These are phyloP conservation scores for Cordyceps javanica DNA, from an alignment of 2,329 filamentous ascomycete species.

Conservation along the genomic window DNA sequence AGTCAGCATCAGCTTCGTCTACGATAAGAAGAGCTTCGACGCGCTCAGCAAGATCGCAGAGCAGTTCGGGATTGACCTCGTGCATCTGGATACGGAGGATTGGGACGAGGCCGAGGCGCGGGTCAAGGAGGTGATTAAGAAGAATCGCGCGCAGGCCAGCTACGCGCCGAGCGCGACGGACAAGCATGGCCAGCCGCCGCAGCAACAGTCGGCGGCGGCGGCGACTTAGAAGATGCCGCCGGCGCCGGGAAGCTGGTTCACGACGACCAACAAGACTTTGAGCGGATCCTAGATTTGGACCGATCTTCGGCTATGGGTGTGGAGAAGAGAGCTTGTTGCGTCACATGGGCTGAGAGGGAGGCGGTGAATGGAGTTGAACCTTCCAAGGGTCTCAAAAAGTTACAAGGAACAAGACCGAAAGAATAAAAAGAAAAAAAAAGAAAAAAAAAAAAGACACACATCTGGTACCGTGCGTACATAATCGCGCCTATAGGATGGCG, in stretches of 20 bases:
- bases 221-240: slow-evolving; percentile 23
- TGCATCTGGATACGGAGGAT: slow-evolving; percentile 75
- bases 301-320: no score
- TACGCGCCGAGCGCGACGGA: slow-evolving; percentile 44
- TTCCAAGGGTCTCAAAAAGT: no score
- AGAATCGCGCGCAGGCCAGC: slow-evolving; percentile 51
- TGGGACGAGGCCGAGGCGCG: slow-evolving; percentile 85
- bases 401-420: no score
- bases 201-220: slow-evolving; percentile 12
- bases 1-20: slow-evolving; percentile 91
- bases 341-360: background rate
- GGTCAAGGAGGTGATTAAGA: slow-evolving; percentile 77
- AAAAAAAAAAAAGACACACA: background rate
- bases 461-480: slow-evolving; percentile 2
- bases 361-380: background rate
- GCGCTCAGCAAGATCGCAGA: slow-evolving; percentile 74
- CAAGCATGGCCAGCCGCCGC: background rate
- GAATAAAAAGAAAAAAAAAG: no score
- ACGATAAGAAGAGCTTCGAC: slow-evolving; percentile 73
- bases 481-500: background rate
- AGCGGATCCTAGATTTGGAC: no score
- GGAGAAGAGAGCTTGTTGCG: background rate
- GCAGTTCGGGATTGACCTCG: slow-evolving; percentile 75
- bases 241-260: background rate
- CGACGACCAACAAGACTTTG: background rate